Evolutionary conservation across 768 basidiomycete genomes (phyloP), one percentile per base, ranked within the genome.

Genomic region (Agaricus subrufescens): DNA sequence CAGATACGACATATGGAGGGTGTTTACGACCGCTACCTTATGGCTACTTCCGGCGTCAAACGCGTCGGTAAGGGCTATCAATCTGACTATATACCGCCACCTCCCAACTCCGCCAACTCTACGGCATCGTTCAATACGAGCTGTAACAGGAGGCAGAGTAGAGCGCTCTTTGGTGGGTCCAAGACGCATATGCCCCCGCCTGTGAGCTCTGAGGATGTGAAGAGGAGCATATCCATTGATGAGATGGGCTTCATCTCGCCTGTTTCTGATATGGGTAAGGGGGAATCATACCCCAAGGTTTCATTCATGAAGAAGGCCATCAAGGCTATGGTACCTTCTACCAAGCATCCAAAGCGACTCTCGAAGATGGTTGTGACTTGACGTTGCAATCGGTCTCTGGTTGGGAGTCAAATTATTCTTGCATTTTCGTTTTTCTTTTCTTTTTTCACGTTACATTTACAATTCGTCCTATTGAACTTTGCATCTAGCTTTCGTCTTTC

Each of bases 51-150:
- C 1, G 86, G 87, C 27, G 89, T 93, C 40, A 91, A 85, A 64
- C 87, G 89, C 29, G 71, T 87, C 7, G 91, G 91, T 3, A 85
- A 82, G 63, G 90, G 91, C 6, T 91, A 92, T 62, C 87, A 92
- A 68, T 91, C 88, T 2, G 82, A 89, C 51, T 81, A 80, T 59
- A 53, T 70, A 51, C 78, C 73, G 25, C 75, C 82, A 0, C 54
- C 62, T 3, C 64, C 77, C 40, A 67, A 67, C 4, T 74, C 75
- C 57, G 69, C 67, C 39, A 60, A 69, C 14, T 62, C 55, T 14
- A 47, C 66, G 27, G 54, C 45, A 56, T 34, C 52, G 27, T 40
- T 38, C 23, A 37, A 29, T 42, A 58, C 63, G 52, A 37, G 64
- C 5, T 8, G 7, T 34, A 34, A 34, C 31, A 66, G 67, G 59